Evolutionary conservation across 2,329 filamentous ascomycete species (phyloP).

Genomic region (Diaporthe ilicicola): DNA sequence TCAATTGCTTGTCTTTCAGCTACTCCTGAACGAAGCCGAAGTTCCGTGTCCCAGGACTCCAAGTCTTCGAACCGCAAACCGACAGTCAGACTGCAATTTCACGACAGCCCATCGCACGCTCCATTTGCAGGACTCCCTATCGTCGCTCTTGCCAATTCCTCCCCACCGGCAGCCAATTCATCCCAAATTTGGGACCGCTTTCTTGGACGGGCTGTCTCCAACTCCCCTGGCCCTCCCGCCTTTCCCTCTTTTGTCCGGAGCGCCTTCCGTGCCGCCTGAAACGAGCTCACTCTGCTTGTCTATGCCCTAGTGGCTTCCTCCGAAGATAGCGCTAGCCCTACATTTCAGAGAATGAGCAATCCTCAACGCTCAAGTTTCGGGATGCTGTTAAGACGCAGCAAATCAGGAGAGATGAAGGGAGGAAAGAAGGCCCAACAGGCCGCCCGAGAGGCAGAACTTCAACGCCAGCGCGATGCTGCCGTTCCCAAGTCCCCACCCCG

Average conservation of each 20-base stretch:
- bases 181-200: slow-evolving; percentile 4
- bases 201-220: slow-evolving; percentile 6
- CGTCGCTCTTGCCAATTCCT: not conserved
- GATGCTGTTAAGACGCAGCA: slow-evolving; percentile 72
- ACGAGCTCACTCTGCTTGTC: slow-evolving; percentile 10
- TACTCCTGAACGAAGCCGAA: not conserved
- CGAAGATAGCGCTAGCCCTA: not conserved
- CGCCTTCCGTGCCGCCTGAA: slow-evolving; percentile 37
- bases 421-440: slow-evolving; percentile 68
- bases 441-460: slow-evolving; percentile 57
- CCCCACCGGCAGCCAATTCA: slow-evolving; percentile 15
- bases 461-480: slow-evolving; percentile 58
- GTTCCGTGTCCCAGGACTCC: not conserved
- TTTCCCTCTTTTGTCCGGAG: slow-evolving; percentile 2
- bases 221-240: not conserved
- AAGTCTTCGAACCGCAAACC: not conserved
- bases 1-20: not conserved
- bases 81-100: not conserved
- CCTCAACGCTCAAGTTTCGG: slow-evolving; percentile 57
- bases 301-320: slow-evolving; percentile 36
- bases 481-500: slow-evolving; percentile 58
- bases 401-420: slow-evolving; percentile 71
- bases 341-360: slow-evolving; percentile 43
- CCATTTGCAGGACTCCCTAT: not conserved
- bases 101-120: not conserved